Evolutionary conservation across 768 basidiomycete species (phyloP), one percentile per base, ranked within the genome.

Genomic region (Suillus ampliporus): DNA sequence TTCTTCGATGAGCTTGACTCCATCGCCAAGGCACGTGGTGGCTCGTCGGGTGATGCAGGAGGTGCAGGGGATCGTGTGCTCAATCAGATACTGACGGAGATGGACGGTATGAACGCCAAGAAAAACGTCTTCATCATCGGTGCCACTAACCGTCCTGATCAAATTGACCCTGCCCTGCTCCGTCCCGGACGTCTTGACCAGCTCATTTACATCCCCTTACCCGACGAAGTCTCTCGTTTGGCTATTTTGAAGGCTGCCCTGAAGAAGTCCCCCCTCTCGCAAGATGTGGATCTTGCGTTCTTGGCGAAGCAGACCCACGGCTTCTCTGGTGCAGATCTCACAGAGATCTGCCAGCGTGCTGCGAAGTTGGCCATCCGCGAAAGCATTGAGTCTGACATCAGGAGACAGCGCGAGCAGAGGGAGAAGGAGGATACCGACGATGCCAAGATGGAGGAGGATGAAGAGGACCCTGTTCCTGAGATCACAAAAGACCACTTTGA

Each of bases 1-100:
- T 99, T 99, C 92, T 99, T 99, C 80, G 97, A 99, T 71, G 97
- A 99, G 78, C 84, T 99, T 76, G 97, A 99, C 77, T 97, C 97
- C 17, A 99, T 99, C 71, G 97, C 97, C 51, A 99, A 99, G 82
- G 87, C 95, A 58, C 94, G 97, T 79, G 97, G 97, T 65, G 83
- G 84, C 23, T 84, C 86, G 3, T 79, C 83, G 10, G 95, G 95
- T 43, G 97, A 99, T 78, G 97, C 80, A 60, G 97, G 97, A 66
- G 97, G 97, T 65, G 97, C 97, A 14, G 91, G 97, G 41, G 97
- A 99, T 73, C 94, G 97, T 81, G 97, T 99, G 17, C 85, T 99
- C 62, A 98, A 99, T 79, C 94, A 96, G 73, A 92, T 96, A 68
- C 88, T 97, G 8, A 97, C 96, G 64, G 96, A 98, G 80, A 97